A percentile compares a stretch with the other conserved stretches of the same genome.
These are phyloP conservation scores for Scleroderma bovista DNA, from an alignment of 768 basidiomycete genomes.

Conservation along the genomic window DNA sequence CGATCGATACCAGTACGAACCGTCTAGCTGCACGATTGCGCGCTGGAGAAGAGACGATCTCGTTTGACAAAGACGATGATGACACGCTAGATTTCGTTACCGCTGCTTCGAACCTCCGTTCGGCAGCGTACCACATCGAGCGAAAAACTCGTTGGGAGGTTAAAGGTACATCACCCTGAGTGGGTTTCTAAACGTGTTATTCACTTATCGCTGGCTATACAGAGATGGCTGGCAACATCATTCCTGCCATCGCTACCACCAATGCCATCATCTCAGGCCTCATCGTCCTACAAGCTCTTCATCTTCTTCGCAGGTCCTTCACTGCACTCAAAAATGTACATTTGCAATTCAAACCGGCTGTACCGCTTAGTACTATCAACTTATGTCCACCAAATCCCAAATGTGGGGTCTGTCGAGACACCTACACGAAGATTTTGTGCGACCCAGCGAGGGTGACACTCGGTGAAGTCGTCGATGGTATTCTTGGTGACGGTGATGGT, in stretches of 20 bases:
- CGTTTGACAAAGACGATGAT: constrained; percentile 98
- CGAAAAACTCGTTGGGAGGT: constrained; percentile 94
- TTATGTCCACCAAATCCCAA: constrained; percentile 64
- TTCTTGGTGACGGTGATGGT: constrained; percentile 50
- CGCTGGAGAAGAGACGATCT: constrained; percentile 63
- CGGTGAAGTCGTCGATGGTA: constrained; percentile 62
- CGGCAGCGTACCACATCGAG: constrained; percentile 83
- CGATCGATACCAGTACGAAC: constrained; percentile 51
- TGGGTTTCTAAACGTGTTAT: not conserved
- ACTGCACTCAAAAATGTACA: constrained; percentile 67
- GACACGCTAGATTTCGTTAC: constrained; percentile 97
- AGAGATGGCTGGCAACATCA: constrained; percentile 99
- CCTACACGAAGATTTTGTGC: constrained; percentile 69
- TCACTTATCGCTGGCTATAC: not conserved
- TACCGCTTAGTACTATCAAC: constrained; percentile 68
- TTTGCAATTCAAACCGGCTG: constrained; percentile 68
- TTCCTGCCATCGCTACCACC: constrained; percentile 98
- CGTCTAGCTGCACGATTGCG: constrained; percentile 66
- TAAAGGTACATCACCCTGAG: constrained; percentile 58
- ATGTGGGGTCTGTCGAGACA: constrained; percentile 85
- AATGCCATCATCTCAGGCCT: constrained; percentile 96
- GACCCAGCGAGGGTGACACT: constrained; percentile 67
- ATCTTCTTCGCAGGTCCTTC: constrained; percentile 68
- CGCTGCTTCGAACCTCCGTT: constrained; percentile 88
- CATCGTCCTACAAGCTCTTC: constrained; percentile 89